These are phyloP conservation scores for Sporothrix pseudoabietina DNA, from an alignment of 2,329 filamentous ascomycete species.

Conservation along the genomic window DNA sequence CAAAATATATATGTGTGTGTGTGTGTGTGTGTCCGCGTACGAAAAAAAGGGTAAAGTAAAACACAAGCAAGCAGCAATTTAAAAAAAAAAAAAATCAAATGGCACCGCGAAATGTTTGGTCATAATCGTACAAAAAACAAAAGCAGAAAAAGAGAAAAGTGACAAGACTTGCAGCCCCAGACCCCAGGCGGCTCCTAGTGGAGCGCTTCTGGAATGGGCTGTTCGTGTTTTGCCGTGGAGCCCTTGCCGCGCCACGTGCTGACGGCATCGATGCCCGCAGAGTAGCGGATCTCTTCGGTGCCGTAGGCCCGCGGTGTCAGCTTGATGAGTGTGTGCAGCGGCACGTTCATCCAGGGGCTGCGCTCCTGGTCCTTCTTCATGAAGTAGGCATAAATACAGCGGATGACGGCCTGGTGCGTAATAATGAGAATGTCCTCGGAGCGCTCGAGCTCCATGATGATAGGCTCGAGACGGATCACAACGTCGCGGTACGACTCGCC, in stretches of 20 bases:
- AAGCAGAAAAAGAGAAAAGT: background rate
- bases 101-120: background rate
- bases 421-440: slow-evolving; percentile 97
- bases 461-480: slow-evolving; percentile 94
- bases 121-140: slow-evolving; percentile 29
- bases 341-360: slow-evolving; percentile 98
- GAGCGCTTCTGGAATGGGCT: slow-evolving; percentile 47
- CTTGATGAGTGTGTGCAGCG: slow-evolving; percentile 94
- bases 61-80: background rate
- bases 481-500: slow-evolving; percentile 96
- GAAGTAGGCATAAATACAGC: slow-evolving; percentile 98
- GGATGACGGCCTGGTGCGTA: slow-evolving; percentile 92
- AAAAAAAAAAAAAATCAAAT: background rate
- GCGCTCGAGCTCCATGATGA: slow-evolving; percentile 98
- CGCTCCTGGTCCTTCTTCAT: slow-evolving; percentile 94
- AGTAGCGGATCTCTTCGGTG: slow-evolving; percentile 84
- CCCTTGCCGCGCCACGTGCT: slow-evolving; percentile 96
- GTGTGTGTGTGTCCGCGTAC: background rate
- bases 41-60: background rate
- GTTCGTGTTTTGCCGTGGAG: slow-evolving; percentile 84
- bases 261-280: slow-evolving; percentile 91
- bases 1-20: background rate
- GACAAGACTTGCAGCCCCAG: background rate
- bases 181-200: slow-evolving; percentile 26
- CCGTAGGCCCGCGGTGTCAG: slow-evolving; percentile 92